A percentile compares a stretch with the other conserved stretches of the same genome.
phyloP scores from a whole-genome alignment of 163 green algal genomes.

The Chlamydomonas reinhardtii region DNA sequence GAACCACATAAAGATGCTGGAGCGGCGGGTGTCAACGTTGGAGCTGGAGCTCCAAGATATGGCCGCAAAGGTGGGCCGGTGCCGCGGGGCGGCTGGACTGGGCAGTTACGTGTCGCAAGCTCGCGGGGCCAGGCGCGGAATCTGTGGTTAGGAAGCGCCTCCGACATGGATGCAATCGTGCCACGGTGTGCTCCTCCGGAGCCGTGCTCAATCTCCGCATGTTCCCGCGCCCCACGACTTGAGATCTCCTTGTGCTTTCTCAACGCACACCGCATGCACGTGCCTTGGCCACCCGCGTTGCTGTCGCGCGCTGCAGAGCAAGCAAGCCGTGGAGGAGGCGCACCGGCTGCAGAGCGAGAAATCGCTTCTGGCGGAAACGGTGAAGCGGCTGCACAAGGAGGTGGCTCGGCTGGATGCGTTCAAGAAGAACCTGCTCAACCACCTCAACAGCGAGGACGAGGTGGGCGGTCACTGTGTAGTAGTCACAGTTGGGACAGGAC shows the following conservation, averaged over 20 bases:
- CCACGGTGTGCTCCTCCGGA: no score
- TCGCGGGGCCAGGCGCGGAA: no score
- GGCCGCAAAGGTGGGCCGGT: conserved; percentile 51
- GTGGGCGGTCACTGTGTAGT: background rate
- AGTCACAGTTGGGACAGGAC: no score
- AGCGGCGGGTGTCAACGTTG: conserved; percentile 62
- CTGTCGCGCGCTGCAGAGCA: conserved; percentile 53
- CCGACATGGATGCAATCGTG: no score
- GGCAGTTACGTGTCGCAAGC: no score
- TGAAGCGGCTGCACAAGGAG: conserved; percentile 80
- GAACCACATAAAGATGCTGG: conserved; percentile 69
- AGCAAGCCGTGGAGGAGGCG: conserved; percentile 65
- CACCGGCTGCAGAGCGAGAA: conserved; percentile 76
- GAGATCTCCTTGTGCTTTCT: no score
- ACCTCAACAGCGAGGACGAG: conserved; percentile 76
- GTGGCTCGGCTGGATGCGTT: conserved; percentile 78
- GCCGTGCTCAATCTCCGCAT: no score
- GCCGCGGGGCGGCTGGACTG: no score
- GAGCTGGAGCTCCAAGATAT: conserved; percentile 73
- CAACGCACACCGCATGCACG: no score
- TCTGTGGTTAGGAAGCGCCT: no score
- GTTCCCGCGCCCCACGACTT: no score
- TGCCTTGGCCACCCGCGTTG: no score
- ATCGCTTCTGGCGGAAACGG: conserved; percentile 53
- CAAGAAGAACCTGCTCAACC: conserved; percentile 81